Evolutionary conservation across 352 stramenopile species (phyloP).

Genomic region (Pythium coloratum): DNA sequence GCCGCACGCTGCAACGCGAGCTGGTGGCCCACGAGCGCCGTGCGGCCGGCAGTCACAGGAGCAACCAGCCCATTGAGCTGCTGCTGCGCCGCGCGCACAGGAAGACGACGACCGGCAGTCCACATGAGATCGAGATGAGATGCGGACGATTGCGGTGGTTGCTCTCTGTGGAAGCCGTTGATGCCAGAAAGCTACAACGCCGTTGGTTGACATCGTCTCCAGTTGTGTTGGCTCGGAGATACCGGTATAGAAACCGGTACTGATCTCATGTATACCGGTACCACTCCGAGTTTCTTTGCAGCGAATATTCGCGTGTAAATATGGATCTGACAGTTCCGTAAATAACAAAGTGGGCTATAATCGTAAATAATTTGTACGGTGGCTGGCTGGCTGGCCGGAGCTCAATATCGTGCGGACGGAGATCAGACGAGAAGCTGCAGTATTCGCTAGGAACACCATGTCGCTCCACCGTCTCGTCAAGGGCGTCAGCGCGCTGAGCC

Average conservation of each 20-base stretch:
- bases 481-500: conserved; percentile 51
- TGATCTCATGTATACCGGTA: neutral
- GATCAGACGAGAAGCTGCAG: neutral
- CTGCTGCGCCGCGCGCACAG: conserved; percentile 18
- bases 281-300: neutral
- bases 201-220: conserved; percentile 26
- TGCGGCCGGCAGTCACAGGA: conserved; percentile 19
- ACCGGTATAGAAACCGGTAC: conserved; percentile 26
- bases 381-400: conserved; percentile 12
- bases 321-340: neutral
- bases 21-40: conserved; percentile 14
- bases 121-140: conserved; percentile 22
- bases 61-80: neutral
- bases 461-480: conserved; percentile 56
- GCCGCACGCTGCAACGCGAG: conserved; percentile 6
- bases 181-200: conserved; percentile 9
- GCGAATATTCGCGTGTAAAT: neutral
- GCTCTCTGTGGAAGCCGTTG: conserved; percentile 2
- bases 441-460: conserved; percentile 3
- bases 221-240: neutral
- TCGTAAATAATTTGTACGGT: conserved; percentile 17
- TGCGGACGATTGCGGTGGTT: conserved; percentile 3
- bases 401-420: conserved; percentile 21
- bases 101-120: conserved; percentile 26
- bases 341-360: conserved; percentile 1